A percentile compares a stretch with the other conserved stretches of the same genome.
These are phyloP conservation scores for Spathaspora girioi DNA, from an alignment of 805 yeast species.

Conservation along the genomic window DNA sequence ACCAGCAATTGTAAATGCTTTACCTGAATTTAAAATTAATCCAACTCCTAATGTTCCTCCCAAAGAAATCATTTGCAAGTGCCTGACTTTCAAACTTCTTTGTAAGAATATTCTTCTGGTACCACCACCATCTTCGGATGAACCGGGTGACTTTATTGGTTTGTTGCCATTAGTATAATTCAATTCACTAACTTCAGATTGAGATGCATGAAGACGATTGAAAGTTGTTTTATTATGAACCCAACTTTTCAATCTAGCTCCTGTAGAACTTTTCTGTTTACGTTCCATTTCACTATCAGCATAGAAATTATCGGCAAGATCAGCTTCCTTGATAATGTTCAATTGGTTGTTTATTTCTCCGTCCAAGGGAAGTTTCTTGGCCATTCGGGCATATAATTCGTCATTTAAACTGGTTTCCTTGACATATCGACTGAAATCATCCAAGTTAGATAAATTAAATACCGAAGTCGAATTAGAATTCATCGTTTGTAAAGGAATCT, in stretches of 20 bases:
- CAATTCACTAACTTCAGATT: slow-evolving; percentile 6
- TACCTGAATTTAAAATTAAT: slow-evolving; percentile 63
- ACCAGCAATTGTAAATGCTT: slow-evolving; percentile 70
- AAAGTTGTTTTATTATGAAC: not conserved
- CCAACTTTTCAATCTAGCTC: slow-evolving; percentile 3
- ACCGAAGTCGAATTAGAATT: slow-evolving; percentile 15
- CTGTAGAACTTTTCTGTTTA: slow-evolving; percentile 1
- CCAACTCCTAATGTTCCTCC: slow-evolving; percentile 84
- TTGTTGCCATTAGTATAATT: slow-evolving; percentile 4
- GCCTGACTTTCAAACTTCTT: slow-evolving; percentile 59
- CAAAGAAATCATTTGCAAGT: slow-evolving; percentile 72
- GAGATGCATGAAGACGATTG: not conserved
- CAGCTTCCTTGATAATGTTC: slow-evolving; percentile 21
- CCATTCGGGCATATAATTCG: slow-evolving; percentile 19
- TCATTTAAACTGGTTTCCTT: slow-evolving; percentile 34
- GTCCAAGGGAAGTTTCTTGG: slow-evolving; percentile 8
- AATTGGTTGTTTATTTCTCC: slow-evolving; percentile 14
- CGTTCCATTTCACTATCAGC: slow-evolving; percentile 12
- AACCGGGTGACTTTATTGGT: slow-evolving; percentile 3
- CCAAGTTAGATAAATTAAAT: slow-evolving; percentile 27
- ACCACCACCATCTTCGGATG: slow-evolving; percentile 6
- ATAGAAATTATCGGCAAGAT: slow-evolving; percentile 25
- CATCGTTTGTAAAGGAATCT: slow-evolving; percentile 14
- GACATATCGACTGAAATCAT: slow-evolving; percentile 32
- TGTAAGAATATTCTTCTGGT: slow-evolving; percentile 31